Base-by-base conservation (phyloP, 129 eudicot genomes). In the Flaveria robusta region DNA sequence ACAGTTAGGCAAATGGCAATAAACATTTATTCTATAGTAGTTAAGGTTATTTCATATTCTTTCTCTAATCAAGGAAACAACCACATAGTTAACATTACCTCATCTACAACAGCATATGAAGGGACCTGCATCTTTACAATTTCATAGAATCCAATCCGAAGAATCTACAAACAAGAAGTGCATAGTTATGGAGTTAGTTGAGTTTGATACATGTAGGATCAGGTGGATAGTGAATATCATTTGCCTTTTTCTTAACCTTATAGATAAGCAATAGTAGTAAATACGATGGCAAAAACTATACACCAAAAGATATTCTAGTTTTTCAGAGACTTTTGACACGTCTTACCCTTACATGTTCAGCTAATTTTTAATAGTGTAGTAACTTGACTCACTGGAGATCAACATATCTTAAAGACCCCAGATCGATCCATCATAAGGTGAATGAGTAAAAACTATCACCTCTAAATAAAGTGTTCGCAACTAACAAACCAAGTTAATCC, bases 111-210 rank as follows among this genome's bases (percentile, higher is more conserved):
- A 70, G 98, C 98, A 78, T 93, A 87, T 24, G 98, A 84, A 41
- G 98, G 98, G 88, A 87, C 86, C 15, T 90, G 91, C 47, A 90
- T 84, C 88, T 93, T 93, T 68, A 88, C 77, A 72, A 93, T 88
- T 84, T 93, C 98, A 71, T 93, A 93, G 74, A 82, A 83, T 52
- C 98, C 98, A 43, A 93, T 87, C 43, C 98, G 93, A 60, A 93
- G 95, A 86, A 93, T 93, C 98, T 93, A 77, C 47, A 70, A 71
- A 79, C 68, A 81, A 27, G 47, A 19, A 67, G 20, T 20, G 15
- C 24, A 43, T 81, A 71, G 22, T 55, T 81, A 46, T 78, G 31
- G 74, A 9, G 54, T 74, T 9, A 43, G 76, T 42, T n/a, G 46
- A 29, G 29, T 6, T 50, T 71, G 12, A 34, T 34, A 34, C 16